Conservation (phyloP, 1,284 basidiomycete species). For the Athelia psychrophila region DNA sequence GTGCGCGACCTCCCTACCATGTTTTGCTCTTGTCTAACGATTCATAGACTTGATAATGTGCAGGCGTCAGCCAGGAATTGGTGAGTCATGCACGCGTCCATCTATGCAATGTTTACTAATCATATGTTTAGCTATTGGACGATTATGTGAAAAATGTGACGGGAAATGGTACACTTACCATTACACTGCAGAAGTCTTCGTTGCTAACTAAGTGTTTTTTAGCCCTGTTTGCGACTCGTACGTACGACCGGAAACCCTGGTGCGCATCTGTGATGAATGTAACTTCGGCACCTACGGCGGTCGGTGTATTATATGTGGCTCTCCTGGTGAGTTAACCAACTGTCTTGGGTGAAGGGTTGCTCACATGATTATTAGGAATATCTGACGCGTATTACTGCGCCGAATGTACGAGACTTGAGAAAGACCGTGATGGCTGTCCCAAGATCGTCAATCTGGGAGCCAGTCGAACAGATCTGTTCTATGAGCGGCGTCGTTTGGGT, state of each 20-base stretch:
- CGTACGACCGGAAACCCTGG: constrained; percentile 96
- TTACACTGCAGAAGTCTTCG: background rate
- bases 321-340: constrained; percentile 63
- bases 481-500: constrained; percentile 81
- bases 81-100: constrained; percentile 40
- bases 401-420: constrained; percentile 94
- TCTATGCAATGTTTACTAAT: constrained; percentile 3
- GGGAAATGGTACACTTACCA: constrained; percentile 85
- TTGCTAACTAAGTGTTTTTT: background rate
- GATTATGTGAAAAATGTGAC: constrained; percentile 98
- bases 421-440: constrained; percentile 97
- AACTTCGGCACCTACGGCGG: constrained; percentile 98
- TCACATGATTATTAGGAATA: constrained; percentile 58
- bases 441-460: constrained; percentile 98
- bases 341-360: background rate
- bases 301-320: constrained; percentile 95
- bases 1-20: constrained; percentile 37
- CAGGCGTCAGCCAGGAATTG: constrained; percentile 93
- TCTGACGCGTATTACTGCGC: constrained; percentile 98
- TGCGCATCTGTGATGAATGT: constrained; percentile 98
- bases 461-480: constrained; percentile 86
- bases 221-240: constrained; percentile 99
- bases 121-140: constrained; percentile 75
- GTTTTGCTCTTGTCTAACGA: background rate
- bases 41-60: constrained; percentile 91